Evolutionary conservation across 1,284 basidiomycete genomes (phyloP).

Genomic region (Marasmius sp.): DNA sequence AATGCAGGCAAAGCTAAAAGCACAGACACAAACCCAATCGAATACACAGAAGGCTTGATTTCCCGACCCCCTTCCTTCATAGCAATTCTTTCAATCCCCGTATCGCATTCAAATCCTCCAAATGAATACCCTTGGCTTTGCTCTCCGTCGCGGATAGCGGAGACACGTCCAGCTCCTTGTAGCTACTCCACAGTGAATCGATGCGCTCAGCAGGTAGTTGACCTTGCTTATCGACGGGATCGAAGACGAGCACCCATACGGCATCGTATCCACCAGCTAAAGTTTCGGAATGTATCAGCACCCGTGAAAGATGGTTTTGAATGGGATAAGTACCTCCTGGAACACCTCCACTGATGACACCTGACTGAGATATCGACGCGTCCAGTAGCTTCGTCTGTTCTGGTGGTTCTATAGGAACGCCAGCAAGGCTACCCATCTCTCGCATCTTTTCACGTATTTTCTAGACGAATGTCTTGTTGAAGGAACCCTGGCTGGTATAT

Average conservation of each 20-base stretch:
- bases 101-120: neutral
- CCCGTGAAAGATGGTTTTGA: constrained; percentile 3
- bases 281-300: neutral
- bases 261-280: constrained; percentile 97
- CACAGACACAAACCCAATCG: constrained; percentile 4
- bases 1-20: constrained; percentile 76
- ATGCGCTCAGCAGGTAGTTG: constrained; percentile 51
- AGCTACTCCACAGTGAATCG: constrained; percentile 75
- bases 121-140: constrained; percentile 12
- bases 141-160: constrained; percentile 82
- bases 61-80: neutral
- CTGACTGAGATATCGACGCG: constrained; percentile 72
- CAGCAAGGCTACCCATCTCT: constrained; percentile 76
- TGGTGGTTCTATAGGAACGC: constrained; percentile 88
- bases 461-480: constrained; percentile 35
- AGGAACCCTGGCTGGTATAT: neutral
- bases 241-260: constrained; percentile 86
- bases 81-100: neutral
- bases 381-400: constrained; percentile 91
- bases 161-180: constrained; percentile 73
- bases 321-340: constrained; percentile 74
- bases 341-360: constrained; percentile 92
- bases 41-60: neutral
- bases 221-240: constrained; percentile 50
- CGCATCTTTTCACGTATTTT: constrained; percentile 83